Base-by-base conservation (phyloP, 768 basidiomycete genomes). In the Suillus hirtellus region DNA sequence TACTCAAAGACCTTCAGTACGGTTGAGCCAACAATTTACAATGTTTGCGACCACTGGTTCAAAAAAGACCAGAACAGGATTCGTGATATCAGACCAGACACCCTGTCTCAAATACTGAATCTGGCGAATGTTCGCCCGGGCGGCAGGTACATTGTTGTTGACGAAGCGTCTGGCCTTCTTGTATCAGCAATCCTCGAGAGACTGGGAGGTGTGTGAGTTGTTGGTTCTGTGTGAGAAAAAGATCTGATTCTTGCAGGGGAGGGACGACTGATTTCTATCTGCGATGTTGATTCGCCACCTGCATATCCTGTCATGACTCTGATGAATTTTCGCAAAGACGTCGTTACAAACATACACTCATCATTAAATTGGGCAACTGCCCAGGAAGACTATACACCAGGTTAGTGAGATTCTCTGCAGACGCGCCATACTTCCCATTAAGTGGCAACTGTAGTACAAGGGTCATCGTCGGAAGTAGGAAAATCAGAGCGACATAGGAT, bases 301-400 rank as follows among this genome's bases (percentile, higher is more conserved):
- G 90, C 94, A 47, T 96, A 93, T 74, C 91, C 92, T 14, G 84
- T 95, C 24, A 75, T 95, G 72, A 78, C 81, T 3, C 81, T 89
- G 63, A 94, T 99, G 93, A 99, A 99, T 76, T 94, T 95, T 70
- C 78, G 84, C 15, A 78, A 83, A 44, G 80, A 84, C 50, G 70
- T 77, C 12, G 70, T 82, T n/a, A 78, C 81, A 19, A 75, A 82
- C 5, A 80, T 88, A 12, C 77, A 93, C 62, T 79, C 83, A 2
- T 86, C 87, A 0, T 76, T 99, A 21, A 97, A 97, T 73, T 99
- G 96, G 96, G 91, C 92, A 27, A 90, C 92, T 12, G 87, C 89
- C 17, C 88, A 93, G 62, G 87, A 89, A 70, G 85, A 87, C 21
- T 91, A 95, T 67, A 81, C 77, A 14, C 88, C 92, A 11, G 75